phyloP scores from a whole-genome alignment of 257 asterid genomes.

The Solanum sejunctum region DNA sequence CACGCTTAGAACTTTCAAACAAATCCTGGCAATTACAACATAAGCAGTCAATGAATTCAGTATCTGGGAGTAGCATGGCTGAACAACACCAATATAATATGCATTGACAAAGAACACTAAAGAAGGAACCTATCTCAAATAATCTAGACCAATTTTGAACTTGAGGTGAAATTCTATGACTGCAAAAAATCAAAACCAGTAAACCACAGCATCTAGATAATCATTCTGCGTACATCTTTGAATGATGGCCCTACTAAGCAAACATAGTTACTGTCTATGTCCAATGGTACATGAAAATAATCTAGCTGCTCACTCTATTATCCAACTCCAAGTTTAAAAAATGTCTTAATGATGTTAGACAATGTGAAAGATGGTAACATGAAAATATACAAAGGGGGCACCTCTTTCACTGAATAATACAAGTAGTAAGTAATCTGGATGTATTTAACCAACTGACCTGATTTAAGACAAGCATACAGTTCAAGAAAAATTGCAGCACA shows the following conservation, averaged over 20 bases:
- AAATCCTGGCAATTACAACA: constrained; percentile 43
- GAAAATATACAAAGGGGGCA: background rate
- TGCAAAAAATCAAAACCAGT: background rate
- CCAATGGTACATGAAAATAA: background rate
- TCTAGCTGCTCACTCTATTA: background rate
- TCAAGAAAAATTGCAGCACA: background rate
- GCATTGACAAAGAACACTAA: background rate
- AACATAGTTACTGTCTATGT: background rate
- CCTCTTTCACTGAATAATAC: background rate
- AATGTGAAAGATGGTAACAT: background rate
- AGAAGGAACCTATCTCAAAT: background rate
- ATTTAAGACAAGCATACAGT: background rate
- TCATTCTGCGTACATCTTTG: background rate
- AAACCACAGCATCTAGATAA: background rate
- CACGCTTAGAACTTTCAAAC: constrained; percentile 54
- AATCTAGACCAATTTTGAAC: background rate
- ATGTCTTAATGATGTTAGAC: background rate
- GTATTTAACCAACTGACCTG: background rate
- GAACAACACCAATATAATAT: background rate
- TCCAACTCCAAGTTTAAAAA: background rate
- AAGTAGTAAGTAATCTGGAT: background rate
- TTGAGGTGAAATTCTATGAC: background rate
- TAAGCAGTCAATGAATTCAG: background rate
- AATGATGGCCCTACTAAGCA: background rate
- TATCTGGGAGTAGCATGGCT: background rate